phyloP scores from a whole-genome alignment of 2,329 filamentous ascomycete species.

The Dissoconium aciculare region DNA sequence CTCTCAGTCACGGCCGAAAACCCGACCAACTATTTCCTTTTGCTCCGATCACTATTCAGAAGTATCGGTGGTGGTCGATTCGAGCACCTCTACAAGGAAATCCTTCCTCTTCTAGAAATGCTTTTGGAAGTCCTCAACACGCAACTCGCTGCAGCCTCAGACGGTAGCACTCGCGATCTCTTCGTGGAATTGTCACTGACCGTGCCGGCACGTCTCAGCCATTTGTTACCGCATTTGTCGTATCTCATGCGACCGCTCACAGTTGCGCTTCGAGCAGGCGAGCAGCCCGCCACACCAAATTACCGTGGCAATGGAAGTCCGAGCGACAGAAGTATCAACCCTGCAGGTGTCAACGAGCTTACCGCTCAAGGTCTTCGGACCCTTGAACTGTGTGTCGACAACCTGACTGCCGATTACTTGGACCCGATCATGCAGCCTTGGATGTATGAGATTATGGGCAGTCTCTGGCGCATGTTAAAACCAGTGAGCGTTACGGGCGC shows the following conservation, averaged over 20 bases:
- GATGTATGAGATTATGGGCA: constrained; percentile 96
- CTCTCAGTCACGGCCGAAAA: constrained; percentile 90
- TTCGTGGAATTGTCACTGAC: constrained; percentile 96
- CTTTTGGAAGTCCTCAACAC: constrained; percentile 94
- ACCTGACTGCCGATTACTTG: constrained; percentile 91
- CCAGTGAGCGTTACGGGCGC: constrained; percentile 68
- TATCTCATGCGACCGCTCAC: constrained; percentile 95
- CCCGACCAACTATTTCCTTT: constrained; percentile 95
- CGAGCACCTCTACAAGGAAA: constrained; percentile 96
- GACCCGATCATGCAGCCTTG: constrained; percentile 99
- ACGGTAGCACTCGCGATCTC: constrained; percentile 78
- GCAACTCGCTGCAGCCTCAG: constrained; percentile 74
- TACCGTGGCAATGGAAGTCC: constrained; percentile 8
- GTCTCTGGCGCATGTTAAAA: constrained; percentile 85
- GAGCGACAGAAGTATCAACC: constrained; percentile 12
- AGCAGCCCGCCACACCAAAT: constrained; percentile 29
- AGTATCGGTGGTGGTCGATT: constrained; percentile 97
- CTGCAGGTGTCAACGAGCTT: constrained; percentile 42
- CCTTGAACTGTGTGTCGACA: constrained; percentile 91
- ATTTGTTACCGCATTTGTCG: constrained; percentile 84
- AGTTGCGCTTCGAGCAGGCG: constrained; percentile 76
- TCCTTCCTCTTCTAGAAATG: constrained; percentile 92
- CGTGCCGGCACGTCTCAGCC: constrained; percentile 84
- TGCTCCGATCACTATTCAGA: constrained; percentile 80
- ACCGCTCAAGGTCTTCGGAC: constrained; percentile 89